Base-by-base conservation (phyloP, 2,329 filamentous ascomycete species). In the Diaporthe nobilis region DNA sequence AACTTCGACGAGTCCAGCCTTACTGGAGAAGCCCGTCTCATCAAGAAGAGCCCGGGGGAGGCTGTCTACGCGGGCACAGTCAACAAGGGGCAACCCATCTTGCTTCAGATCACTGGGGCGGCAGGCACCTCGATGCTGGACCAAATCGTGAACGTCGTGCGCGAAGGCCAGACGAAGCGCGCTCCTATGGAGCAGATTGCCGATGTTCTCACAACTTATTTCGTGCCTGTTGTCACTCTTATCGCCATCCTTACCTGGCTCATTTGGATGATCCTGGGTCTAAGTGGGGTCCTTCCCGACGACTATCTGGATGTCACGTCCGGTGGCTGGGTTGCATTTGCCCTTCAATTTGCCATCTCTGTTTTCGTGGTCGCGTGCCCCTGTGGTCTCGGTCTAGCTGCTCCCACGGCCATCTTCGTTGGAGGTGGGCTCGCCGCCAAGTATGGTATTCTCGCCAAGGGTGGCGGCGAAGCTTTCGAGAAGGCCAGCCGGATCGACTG, bases 1-100 rank as follows among this genome's bases (percentile, higher is more conserved):
- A 89, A 87, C 68, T 98, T 98, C 80, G 95, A 98, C 81, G 96
- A 98, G 83, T 96, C 95, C 15, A 97, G 95, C 77, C 87, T 98
- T 76, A 98, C 96, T 2, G 94, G 94, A 71, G 94, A 96, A 84
- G 94, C 94, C 20, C 88, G 89, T 9, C 89, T 89, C 0, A 90
- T 95, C 73, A 88, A 88, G 80, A 96, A 96, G 84, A 77, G 70
- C 0, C 79, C 85, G 2, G 92, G 91, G 4, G 93, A 95, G 75
- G 85, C 87, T 22, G 91, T 95, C 3, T 95, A 89, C 79, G 91
- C 93, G 0, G 94, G 94, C 22, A 95, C 94, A 0, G 87, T 95
- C 81, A 96, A 96, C 84, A 93, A 93, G 80, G 92, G 88, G 8
- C 82, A 88, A 0, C 89, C 93, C 0, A 82, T 95, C 22, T 87